phyloP scores from a whole-genome alignment of 331 rosid species.

The Malus hybrid region DNA sequence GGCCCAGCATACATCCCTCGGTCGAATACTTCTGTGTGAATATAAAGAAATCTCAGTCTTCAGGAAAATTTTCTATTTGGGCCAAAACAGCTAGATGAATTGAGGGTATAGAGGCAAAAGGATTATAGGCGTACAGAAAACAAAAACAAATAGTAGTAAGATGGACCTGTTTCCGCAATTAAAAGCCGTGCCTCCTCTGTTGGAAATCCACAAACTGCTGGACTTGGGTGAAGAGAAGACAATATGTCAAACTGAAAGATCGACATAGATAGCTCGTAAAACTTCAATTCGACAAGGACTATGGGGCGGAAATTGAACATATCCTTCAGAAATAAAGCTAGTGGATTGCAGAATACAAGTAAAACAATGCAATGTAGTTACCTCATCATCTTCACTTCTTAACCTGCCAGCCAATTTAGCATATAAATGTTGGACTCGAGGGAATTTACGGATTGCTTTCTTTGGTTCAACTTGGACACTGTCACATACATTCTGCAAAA shows the following conservation, averaged over 20 bases:
- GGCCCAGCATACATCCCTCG: slow-evolving; percentile 99
- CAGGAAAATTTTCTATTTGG: not conserved
- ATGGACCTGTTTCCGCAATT: slow-evolving; percentile 75
- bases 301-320: not conserved
- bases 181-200: slow-evolving; percentile 76
- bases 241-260: slow-evolving; percentile 59
- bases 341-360: not conserved
- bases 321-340: not conserved
- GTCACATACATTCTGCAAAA: slow-evolving; percentile 62
- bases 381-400: slow-evolving; percentile 85
- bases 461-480: slow-evolving; percentile 54
- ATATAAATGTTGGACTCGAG: slow-evolving; percentile 81
- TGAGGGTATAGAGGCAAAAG: not conserved
- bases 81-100: not conserved
- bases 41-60: not conserved
- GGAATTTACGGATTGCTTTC: slow-evolving; percentile 69
- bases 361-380: slow-evolving; percentile 18
- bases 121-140: not conserved
- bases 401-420: slow-evolving; percentile 65
- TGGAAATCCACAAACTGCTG: slow-evolving; percentile 97
- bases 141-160: not conserved
- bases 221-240: slow-evolving; percentile 92
- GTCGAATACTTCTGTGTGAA: slow-evolving; percentile 69
- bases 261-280: not conserved
- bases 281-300: not conserved